These are phyloP conservation scores for Zoysia matrella DNA, from an alignment of 202 grass and related monocot genomes.

Conservation along the genomic window DNA sequence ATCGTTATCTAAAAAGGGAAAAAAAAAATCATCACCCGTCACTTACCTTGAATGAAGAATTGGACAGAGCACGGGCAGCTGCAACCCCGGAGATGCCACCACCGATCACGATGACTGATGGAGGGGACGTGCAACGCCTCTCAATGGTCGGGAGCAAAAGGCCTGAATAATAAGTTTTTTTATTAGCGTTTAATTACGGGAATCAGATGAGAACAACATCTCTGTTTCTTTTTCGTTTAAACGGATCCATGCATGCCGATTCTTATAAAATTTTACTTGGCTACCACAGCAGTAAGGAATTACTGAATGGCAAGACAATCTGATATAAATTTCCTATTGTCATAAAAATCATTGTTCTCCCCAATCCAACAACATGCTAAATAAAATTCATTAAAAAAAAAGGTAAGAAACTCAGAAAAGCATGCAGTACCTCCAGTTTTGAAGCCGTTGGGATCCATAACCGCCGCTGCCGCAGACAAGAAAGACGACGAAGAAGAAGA, in stretches of 20 bases:
- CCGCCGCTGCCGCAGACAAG: not conserved
- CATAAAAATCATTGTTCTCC: not conserved
- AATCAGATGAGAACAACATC: not conserved
- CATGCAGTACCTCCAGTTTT: conserved; percentile 56
- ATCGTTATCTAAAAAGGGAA: not conserved
- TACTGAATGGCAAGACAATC: not conserved
- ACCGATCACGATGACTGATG: conserved; percentile 67
- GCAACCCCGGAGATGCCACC: conserved; percentile 67
- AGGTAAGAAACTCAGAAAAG: not conserved
- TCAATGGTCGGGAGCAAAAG: conserved; percentile 67
- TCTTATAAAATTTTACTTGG: no score
- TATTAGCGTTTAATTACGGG: not conserved
- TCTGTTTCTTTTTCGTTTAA: not conserved
- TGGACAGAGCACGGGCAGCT: conserved; percentile 61
- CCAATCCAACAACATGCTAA: not conserved
- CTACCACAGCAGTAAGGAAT: no score
- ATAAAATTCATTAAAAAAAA: not conserved
- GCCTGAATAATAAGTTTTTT: conserved; percentile 33
- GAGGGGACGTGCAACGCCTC: conserved; percentile 48
- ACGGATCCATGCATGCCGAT: not conserved
- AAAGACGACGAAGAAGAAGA: conserved; percentile 2
- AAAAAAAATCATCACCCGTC: not conserved
- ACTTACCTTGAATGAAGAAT: conserved; percentile 63
- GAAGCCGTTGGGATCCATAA: conserved; percentile 56
- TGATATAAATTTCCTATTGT: not conserved